Conservation (phyloP, 169 alveolate species). For the Cryptosporidium parvum region DNA sequence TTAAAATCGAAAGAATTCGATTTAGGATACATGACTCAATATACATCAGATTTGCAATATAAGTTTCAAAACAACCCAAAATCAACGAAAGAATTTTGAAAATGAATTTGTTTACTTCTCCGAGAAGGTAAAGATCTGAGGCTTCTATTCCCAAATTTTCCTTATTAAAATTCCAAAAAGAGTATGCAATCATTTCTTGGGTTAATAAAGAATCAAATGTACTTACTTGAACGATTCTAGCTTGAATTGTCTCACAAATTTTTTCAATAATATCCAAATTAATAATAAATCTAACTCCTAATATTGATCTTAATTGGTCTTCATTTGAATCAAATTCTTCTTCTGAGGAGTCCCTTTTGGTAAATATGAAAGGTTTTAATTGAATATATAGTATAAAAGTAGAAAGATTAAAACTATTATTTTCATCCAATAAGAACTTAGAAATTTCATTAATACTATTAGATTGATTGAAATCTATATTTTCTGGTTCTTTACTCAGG, state of each 20-base stretch:
- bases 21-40: background rate
- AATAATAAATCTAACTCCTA: background rate
- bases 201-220: background rate
- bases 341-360: background rate
- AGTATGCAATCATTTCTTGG: background rate
- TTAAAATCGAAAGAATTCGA: constrained; percentile 8
- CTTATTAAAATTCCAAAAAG: background rate
- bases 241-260: background rate
- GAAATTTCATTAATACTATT: constrained; percentile 16
- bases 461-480: background rate
- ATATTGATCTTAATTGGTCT: background rate
- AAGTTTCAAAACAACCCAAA: background rate
- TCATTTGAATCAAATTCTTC: background rate
- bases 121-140: background rate
- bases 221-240: background rate
- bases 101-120: background rate
- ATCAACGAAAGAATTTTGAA: constrained; percentile 1
- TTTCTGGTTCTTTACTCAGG: background rate
- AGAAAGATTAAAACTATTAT: background rate
- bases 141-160: background rate
- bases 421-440: background rate
- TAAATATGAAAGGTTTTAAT: background rate
- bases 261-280: background rate
- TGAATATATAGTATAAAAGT: constrained; percentile 12
- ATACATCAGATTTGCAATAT: background rate